A percentile compares a stretch with the other conserved stretches of the same genome.
Evolutionary conservation across 2,329 filamentous ascomycete genomes (phyloP).

Genomic region (Curvularia eragrostidis): DNA sequence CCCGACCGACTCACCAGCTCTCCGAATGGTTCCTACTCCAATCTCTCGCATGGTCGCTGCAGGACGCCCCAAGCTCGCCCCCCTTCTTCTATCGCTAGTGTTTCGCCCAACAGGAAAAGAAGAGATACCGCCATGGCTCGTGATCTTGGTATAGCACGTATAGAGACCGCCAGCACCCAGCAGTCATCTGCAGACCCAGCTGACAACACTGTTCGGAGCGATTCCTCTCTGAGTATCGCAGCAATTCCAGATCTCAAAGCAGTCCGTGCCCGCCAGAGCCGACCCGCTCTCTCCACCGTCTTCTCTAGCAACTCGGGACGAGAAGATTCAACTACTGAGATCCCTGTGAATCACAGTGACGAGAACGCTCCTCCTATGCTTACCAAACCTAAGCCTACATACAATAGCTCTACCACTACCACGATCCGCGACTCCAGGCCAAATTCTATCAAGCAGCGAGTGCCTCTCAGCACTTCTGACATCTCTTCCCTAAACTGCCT

Average conservation of each 20-base stretch:
- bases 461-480: conserved; percentile 32
- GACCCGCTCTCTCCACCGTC: conserved; percentile 46
- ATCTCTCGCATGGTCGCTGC: conserved; percentile 41
- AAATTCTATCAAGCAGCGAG: no score
- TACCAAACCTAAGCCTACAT: conserved; percentile 19
- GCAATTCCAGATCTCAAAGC: conserved; percentile 27
- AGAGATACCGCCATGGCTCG: conserved; percentile 36
- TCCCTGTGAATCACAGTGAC: conserved; percentile 11
- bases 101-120: conserved; percentile 37
- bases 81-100: conserved; percentile 41
- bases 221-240: conserved; percentile 15
- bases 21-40: conserved; percentile 45
- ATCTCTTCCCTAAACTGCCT: conserved; percentile 48
- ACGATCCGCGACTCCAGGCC: no score
- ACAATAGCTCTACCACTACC: conserved; percentile 27
- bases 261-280: conserved; percentile 35
- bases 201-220: conserved; percentile 31
- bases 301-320: conserved; percentile 40
- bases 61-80: conserved; percentile 38
- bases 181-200: conserved; percentile 34
- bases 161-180: conserved; percentile 29
- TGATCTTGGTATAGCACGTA: conserved; percentile 27
- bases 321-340: conserved; percentile 3
- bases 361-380: conserved; percentile 27
- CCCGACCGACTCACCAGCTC: conserved; percentile 46